Conservation (phyloP, 2,329 filamentous ascomycete genomes). For the Delphinella strobiligena region DNA sequence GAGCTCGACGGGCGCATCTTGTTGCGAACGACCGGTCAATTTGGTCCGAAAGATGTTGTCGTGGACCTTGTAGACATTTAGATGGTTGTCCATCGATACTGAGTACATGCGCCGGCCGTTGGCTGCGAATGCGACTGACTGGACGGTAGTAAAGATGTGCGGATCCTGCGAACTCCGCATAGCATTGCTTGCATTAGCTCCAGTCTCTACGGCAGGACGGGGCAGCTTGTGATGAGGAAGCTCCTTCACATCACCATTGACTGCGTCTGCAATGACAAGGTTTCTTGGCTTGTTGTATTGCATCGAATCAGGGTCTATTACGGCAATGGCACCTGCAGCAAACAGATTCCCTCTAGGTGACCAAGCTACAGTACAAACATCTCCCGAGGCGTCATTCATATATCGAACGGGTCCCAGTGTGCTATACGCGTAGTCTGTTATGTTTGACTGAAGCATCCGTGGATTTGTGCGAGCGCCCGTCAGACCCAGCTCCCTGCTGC, state of each 20-base stretch:
- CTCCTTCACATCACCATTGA: slow-evolving; percentile 33
- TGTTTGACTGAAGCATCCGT: neutral
- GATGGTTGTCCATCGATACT: slow-evolving; percentile 7
- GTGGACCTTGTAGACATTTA: slow-evolving; percentile 6
- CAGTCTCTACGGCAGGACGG: slow-evolving; percentile 26
- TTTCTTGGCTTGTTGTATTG: slow-evolving; percentile 50
- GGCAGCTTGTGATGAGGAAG: slow-evolving; percentile 40
- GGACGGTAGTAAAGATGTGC: slow-evolving; percentile 45
- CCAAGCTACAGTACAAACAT: slow-evolving; percentile 46
- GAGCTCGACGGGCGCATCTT: slow-evolving; percentile 39
- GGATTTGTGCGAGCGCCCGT: slow-evolving; percentile 1
- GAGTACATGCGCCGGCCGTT: slow-evolving; percentile 35
- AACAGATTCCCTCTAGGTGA: slow-evolving; percentile 41
- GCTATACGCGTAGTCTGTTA: slow-evolving; percentile 12
- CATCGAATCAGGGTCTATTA: slow-evolving; percentile 43
- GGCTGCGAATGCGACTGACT: slow-evolving; percentile 39
- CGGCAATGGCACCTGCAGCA: slow-evolving; percentile 44
- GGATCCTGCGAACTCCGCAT: slow-evolving; percentile 39
- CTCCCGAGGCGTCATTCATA: slow-evolving; percentile 47
- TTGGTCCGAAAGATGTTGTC: neutral
- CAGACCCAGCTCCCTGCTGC: neutral
- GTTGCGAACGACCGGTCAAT: slow-evolving; percentile 19
- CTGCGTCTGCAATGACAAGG: slow-evolving; percentile 39
- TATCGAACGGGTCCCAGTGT: slow-evolving; percentile 31
- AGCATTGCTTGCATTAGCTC: slow-evolving; percentile 30